phyloP scores from a whole-genome alignment of 805 yeast genomes.

The Zygosaccharomyces gambellarensis region DNA sequence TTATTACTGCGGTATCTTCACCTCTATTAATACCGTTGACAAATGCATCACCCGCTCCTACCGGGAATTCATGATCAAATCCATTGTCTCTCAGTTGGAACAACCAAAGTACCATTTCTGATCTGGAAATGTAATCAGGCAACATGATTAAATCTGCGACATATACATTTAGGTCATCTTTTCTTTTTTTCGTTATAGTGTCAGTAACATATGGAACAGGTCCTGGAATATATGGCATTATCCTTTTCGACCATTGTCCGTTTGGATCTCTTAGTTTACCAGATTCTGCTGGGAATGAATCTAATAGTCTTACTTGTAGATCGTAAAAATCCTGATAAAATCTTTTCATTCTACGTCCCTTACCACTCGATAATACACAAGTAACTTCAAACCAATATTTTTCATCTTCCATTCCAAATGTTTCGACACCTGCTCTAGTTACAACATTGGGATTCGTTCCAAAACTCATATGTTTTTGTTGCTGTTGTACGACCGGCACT shows the following conservation, averaged over 20 bases:
- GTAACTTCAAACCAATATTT: conserved; percentile 82
- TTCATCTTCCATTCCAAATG: conserved; percentile 75
- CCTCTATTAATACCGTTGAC: conserved; percentile 8
- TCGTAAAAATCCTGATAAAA: conserved; percentile 95
- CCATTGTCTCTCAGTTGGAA: conserved; percentile 50
- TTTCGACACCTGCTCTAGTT: conserved; percentile 62
- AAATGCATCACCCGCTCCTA: conserved; percentile 2
- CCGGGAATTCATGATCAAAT: conserved; percentile 30
- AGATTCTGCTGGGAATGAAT: conserved; percentile 85
- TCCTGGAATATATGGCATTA: conserved; percentile 92
- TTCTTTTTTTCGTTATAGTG: conserved; percentile 51
- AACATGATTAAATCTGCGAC: conserved; percentile 57
- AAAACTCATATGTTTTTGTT: conserved; percentile 13
- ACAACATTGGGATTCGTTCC: conserved; percentile 19
- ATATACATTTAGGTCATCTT: conserved; percentile 51
- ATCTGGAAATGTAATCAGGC: conserved; percentile 71
- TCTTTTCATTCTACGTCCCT: conserved; percentile 67
- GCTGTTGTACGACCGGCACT: conserved; percentile 10
- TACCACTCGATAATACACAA: conserved; percentile 65
- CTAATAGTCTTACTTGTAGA: conserved; percentile 77
- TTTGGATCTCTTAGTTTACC: conserved; percentile 50
- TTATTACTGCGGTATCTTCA: conserved; percentile 14
- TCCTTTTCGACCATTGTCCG: conserved; percentile 66
- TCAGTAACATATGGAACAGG: conserved; percentile 91
- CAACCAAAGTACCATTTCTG: conserved; percentile 60